phyloP scores from a whole-genome alignment of 1,284 basidiomycete species.

The Taiwanofungus camphoratus region DNA sequence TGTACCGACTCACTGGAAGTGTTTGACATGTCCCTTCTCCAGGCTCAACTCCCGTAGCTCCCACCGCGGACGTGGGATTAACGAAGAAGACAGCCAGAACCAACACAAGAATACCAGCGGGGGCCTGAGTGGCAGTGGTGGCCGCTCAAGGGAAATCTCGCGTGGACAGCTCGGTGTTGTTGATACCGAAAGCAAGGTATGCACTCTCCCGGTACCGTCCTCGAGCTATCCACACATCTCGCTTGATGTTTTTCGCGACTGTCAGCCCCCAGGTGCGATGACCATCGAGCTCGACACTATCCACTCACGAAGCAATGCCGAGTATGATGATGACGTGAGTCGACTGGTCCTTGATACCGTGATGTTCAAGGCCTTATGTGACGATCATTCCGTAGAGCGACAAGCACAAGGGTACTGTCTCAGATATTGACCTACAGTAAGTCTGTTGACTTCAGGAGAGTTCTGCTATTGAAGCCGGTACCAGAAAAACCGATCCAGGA shows the following conservation, averaged over 20 bases:
- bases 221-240: background rate
- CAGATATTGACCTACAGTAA: conserved; percentile 7
- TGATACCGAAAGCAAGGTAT: conserved; percentile 16
- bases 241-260: background rate
- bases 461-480: background rate
- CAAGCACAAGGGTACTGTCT: conserved; percentile 3
- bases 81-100: conserved; percentile 30
- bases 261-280: conserved; percentile 5
- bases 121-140: conserved; percentile 11
- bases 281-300: conserved; percentile 10
- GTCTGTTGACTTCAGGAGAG: background rate
- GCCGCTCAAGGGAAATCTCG: no score
- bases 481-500: conserved; percentile 4
- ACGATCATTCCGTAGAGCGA: no score
- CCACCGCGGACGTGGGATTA: conserved; percentile 27
- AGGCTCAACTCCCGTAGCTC: conserved; percentile 32
- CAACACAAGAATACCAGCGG: conserved; percentile 11
- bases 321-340: conserved; percentile 6
- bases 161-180: conserved; percentile 21
- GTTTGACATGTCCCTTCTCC: background rate
- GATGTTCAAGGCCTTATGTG: background rate
- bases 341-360: background rate
- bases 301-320: conserved; percentile 1
- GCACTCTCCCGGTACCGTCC: background rate
- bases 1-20: background rate